Conservation (phyloP, 2,329 filamentous ascomycete species). For the Cadophora sp. region DNA sequence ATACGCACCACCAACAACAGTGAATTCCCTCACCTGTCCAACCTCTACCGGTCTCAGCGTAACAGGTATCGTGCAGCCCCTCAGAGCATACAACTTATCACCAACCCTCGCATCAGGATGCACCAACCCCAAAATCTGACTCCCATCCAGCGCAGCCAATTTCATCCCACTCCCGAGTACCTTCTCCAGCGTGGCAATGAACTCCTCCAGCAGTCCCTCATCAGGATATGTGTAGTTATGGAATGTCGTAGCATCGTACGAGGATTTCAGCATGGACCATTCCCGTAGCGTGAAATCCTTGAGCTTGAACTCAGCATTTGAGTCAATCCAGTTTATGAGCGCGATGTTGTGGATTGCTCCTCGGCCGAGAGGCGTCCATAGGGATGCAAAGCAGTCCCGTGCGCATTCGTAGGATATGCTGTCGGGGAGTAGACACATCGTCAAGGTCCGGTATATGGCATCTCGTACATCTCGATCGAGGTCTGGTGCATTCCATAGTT, state of each 20-base stretch:
- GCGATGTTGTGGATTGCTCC: slow-evolving; percentile 13
- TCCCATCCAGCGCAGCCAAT: not conserved
- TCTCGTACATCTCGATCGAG: not conserved
- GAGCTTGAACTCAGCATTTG: slow-evolving; percentile 16
- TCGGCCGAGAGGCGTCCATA: slow-evolving; percentile 19
- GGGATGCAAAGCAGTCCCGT: slow-evolving; percentile 7
- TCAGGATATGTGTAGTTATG: not conserved
- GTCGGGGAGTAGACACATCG: slow-evolving; percentile 14
- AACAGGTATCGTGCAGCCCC: not conserved
- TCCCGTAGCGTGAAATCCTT: slow-evolving; percentile 9
- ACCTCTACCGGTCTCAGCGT: not conserved
- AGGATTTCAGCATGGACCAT: slow-evolving; percentile 15
- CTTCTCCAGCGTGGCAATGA: slow-evolving; percentile 1
- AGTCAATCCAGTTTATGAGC: slow-evolving; percentile 23
- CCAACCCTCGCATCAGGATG: slow-evolving; percentile 1
- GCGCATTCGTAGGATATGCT: not conserved
- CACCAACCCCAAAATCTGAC: slow-evolving; percentile 5
- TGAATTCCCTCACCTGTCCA: not conserved
- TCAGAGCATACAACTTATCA: not conserved
- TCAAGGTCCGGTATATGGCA: slow-evolving; percentile 15
- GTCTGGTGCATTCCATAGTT: not conserved
- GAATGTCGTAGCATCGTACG: not conserved
- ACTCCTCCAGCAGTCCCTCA: not conserved
- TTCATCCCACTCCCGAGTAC: slow-evolving; percentile 7
- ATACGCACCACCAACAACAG: not conserved